These are phyloP conservation scores for Nepenthes mirabilis DNA, from an alignment of 148 eudicot genomes.

Conservation along the genomic window DNA sequence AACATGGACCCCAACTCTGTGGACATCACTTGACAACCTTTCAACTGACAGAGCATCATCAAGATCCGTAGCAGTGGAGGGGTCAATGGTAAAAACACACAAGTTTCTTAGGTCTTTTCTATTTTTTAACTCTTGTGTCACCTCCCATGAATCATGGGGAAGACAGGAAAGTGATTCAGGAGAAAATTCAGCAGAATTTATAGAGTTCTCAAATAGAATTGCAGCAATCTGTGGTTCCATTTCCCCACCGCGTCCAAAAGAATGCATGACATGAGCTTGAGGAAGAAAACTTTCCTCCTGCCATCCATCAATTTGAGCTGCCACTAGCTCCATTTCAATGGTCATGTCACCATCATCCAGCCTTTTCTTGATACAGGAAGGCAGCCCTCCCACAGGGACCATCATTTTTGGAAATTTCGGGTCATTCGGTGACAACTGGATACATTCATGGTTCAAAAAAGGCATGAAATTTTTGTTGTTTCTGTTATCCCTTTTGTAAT, in stretches of 20 bases:
- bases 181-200: slow-evolving; percentile 51
- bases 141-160: slow-evolving; percentile 49
- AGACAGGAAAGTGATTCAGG: slow-evolving; percentile 54
- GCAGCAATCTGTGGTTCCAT: slow-evolving; percentile 68
- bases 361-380: slow-evolving; percentile 46
- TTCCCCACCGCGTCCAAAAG: slow-evolving; percentile 76
- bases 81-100: slow-evolving; percentile 83
- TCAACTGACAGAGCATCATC: slow-evolving; percentile 91
- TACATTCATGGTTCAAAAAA: slow-evolving; percentile 25
- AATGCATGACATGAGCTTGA: slow-evolving; percentile 37
- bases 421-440: slow-evolving; percentile 52
- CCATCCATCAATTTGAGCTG: slow-evolving; percentile 64
- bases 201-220: slow-evolving; percentile 56
- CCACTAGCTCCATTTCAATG: slow-evolving; percentile 65
- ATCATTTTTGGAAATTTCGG: slow-evolving; percentile 73
- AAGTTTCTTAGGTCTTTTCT: slow-evolving; percentile 71
- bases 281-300: slow-evolving; percentile 47
- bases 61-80: slow-evolving; percentile 78
- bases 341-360: slow-evolving; percentile 48
- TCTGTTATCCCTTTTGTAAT: slow-evolving; percentile 23
- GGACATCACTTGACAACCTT: slow-evolving; percentile 34
- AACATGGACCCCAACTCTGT: slow-evolving; percentile 82
- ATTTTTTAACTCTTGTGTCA: slow-evolving; percentile 37
- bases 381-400: slow-evolving; percentile 48
- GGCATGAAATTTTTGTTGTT: slow-evolving; percentile 22